Percentiles rank a stretch among this genome's conserved stretches.
Conservation (phyloP, 371 early-diverging fungal genomes). For the Capillidium rhysosporum region DNA sequence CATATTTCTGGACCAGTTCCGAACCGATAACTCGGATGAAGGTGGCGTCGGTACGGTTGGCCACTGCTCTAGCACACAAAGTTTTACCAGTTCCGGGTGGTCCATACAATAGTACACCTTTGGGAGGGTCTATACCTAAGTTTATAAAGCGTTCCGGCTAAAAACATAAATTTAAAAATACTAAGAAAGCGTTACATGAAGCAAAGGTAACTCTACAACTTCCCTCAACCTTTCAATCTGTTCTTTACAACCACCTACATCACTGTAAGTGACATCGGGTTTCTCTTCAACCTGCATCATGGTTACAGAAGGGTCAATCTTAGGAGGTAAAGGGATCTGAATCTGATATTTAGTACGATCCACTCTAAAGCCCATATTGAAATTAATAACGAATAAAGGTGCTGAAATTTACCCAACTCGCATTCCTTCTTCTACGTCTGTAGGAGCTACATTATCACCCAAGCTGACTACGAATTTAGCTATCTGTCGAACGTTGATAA, state of each 20-base stretch:
- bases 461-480: constrained; percentile 99
- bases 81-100: constrained; percentile 83
- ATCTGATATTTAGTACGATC: constrained; percentile 99
- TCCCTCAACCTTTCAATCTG: constrained; percentile 55
- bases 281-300: constrained; percentile 20
- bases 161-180: too few relatives aligned
- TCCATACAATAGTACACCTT: constrained; percentile 67
- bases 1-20: constrained; percentile 86
- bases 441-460: constrained; percentile 89
- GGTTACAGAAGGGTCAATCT: constrained; percentile 35
- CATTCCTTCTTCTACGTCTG: constrained; percentile 99
- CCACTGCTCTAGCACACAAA: constrained; percentile 82
- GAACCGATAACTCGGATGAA: constrained; percentile 26
- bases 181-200: too few relatives aligned
- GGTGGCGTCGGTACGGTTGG: constrained; percentile 15
- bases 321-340: constrained; percentile 91
- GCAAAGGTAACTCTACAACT: constrained; percentile 75
- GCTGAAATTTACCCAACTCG: constrained; percentile 70
- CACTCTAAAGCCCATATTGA: constrained; percentile 34
- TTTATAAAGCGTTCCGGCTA: constrained; percentile 80
- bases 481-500: constrained; percentile 98
- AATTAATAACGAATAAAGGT: not conserved
- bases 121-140: constrained; percentile 69
- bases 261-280: constrained; percentile 79
- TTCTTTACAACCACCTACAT: constrained; percentile 68